phyloP scores from a whole-genome alignment of 805 yeast species.

The Scheffersomyces stipitis region DNA sequence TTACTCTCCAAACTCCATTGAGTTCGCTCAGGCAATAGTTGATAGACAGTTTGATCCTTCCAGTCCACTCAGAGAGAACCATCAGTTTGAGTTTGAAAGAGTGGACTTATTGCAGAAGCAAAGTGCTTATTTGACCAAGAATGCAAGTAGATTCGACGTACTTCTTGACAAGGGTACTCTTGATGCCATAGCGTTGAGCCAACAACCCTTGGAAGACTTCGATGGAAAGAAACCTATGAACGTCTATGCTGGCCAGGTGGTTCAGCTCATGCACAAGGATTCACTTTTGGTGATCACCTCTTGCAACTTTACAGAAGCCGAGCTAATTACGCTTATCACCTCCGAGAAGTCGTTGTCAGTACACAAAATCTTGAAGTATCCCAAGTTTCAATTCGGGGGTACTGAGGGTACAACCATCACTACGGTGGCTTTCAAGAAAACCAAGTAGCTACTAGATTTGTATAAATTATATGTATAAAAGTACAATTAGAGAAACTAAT shows the following conservation, averaged over 20 bases:
- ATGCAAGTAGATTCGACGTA: constrained; percentile 57
- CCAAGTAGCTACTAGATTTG: not conserved
- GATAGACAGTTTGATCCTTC: constrained; percentile 17
- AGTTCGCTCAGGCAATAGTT: constrained; percentile 67
- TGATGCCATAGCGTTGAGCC: constrained; percentile 93
- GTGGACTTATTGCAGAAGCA: constrained; percentile 57
- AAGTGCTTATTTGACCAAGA: constrained; percentile 35
- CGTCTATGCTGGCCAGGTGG: constrained; percentile 62
- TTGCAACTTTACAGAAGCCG: constrained; percentile 88
- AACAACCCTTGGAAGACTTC: constrained; percentile 43
- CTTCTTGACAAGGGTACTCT: constrained; percentile 93
- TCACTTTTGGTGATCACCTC: constrained; percentile 77
- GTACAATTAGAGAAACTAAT: too few relatives aligned
- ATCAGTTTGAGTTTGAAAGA: constrained; percentile 53
- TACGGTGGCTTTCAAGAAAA: constrained; percentile 70
- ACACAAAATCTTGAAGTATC: constrained; percentile 73
- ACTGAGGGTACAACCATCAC: constrained; percentile 84
- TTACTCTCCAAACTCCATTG: constrained; percentile 78
- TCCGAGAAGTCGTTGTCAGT: constrained; percentile 45
- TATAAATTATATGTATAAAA: too few relatives aligned
- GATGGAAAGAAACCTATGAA: constrained; percentile 50
- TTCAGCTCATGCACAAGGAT: constrained; percentile 51
- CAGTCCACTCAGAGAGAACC: constrained; percentile 6
- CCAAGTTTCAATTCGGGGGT: constrained; percentile 87
- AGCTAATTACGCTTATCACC: constrained; percentile 58